phyloP scores from a whole-genome alignment of 1,284 basidiomycete species.

The Austropuccinia psidii region DNA sequence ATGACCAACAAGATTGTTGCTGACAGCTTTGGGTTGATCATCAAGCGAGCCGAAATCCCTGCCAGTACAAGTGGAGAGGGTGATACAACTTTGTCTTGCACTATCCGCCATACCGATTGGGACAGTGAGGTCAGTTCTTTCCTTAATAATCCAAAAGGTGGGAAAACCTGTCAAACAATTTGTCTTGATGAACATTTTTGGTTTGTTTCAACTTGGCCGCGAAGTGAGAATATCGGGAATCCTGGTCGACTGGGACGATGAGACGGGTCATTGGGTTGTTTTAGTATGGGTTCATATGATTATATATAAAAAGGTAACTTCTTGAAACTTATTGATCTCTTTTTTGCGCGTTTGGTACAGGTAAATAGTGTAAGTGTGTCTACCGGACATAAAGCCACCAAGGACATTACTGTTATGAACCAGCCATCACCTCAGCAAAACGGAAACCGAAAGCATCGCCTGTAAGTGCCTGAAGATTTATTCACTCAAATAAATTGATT shows the following conservation, averaged over 20 bases:
- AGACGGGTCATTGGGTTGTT: background rate
- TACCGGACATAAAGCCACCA: background rate
- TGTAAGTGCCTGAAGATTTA: too few species aligned
- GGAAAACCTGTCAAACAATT: background rate
- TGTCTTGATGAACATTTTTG: background rate
- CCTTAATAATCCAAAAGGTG: too few species aligned
- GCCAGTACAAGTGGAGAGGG: too few species aligned
- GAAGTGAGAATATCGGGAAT: background rate
- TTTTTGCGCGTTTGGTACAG: too few species aligned
- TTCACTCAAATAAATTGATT: too few species aligned
- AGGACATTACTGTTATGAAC: background rate
- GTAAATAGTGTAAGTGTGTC: background rate
- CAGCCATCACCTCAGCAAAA: too few species aligned
- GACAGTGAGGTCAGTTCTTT: background rate
- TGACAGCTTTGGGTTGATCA: too few species aligned
- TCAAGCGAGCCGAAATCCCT: too few species aligned
- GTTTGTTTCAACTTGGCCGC: background rate
- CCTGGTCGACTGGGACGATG: background rate
- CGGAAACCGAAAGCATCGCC: too few species aligned
- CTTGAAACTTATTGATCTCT: too few species aligned
- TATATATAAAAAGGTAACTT: too few species aligned
- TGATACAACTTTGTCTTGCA: background rate
- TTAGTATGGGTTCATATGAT: background rate
- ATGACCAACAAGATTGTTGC: too few species aligned
- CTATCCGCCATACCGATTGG: background rate